Base-by-base conservation (phyloP, 495 filamentous ascomycete species). In the Immersiella caudata region DNA sequence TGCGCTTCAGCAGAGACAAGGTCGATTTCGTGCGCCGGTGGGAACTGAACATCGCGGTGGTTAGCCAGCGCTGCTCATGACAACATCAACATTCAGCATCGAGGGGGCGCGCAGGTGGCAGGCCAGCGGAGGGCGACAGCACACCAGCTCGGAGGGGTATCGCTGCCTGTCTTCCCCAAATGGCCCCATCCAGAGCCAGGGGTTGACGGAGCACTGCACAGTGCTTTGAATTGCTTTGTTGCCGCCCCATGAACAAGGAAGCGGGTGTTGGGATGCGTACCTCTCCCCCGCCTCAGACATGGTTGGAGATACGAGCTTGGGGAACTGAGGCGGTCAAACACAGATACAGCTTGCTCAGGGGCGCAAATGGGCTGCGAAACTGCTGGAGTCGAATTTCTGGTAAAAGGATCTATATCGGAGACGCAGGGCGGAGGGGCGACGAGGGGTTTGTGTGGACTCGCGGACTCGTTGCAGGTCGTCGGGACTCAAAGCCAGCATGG, bases 1-100 rank as follows among this genome's bases (percentile, higher is more conserved):
- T 81, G 27, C 83, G 79, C 40, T 81, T 78, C 21, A 87, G 76
- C 6, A 84, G 70, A 46, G 83, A 83, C 24, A 85, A 74, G 33
- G 80, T 76, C 22, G 84, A 86, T 69, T 84, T 86, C 54, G 80
- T 81, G 66, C 84, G 81, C 74, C 81, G 83, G 70, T 87, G 84
- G 51, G 73, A 72, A 67, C 80, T 84, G 66, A 6, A 22, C 3
- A 33, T 14, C 36, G 66, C 1, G n/a, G 16, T 9, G 29, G 66
- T 74, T 60, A 75, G 67, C 61, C 20, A 22, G 56, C 8, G 40
- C n/a, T 36, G 57, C n/a, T 54, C 12, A 27, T 12, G 22, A 59
- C 33, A 60, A 14, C 22, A 50, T 46, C 9, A 14, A 46, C 40
- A 46, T 6, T 46, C 40, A 2, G 16, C 16, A 18, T 46, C 14